These are phyloP conservation scores for carrot (Daucus carota) DNA, from an alignment of 129 eudicot genomes.

Conservation along the genomic window DH1_v3.0 NC_030382.2:57752501-57753000, in stretches of 20 bases:
- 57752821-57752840: constrained; percentile 2
- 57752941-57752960: neutral
- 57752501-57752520: no score
- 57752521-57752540: neutral
- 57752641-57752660: constrained; percentile 44
- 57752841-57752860: neutral
- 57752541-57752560: neutral
- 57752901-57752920: neutral
- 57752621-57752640: constrained; percentile 37
- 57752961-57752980: no score
- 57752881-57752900: neutral
- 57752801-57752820: constrained; percentile 5
- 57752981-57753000: no score
- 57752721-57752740: neutral
- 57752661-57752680: constrained; percentile 33
- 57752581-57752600: constrained; percentile 21
- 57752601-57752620: constrained; percentile 41
- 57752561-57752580: constrained; percentile 12
- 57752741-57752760: neutral
- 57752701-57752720: neutral
- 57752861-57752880: constrained; percentile 15
- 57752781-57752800: neutral
- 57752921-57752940: neutral
- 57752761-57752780: neutral
- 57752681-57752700: constrained; percentile 9